Evolutionary conservation across 2,329 filamentous ascomycete species (phyloP), one percentile per base, ranked within the genome.

Genomic region (Stylonectria norvegica): DNA sequence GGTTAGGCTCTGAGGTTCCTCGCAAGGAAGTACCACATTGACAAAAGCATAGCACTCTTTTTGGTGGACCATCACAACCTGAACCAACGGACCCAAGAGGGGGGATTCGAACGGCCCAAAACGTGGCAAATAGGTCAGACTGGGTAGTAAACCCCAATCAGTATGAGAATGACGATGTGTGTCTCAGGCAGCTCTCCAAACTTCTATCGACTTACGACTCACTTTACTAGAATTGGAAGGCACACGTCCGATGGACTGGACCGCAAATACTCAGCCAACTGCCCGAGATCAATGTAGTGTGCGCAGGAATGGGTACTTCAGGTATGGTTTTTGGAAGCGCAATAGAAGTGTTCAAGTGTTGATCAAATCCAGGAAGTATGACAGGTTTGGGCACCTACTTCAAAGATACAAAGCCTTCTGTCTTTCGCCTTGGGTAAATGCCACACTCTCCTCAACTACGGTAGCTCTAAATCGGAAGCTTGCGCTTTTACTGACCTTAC

Each of bases 211-310:
- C 7, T 14, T 52, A 8, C 43, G 16, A 4, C 5, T 16, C 3
- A 4, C 2, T 10, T n/a, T n/a, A n/a, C n/a, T 1, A 73, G 70
- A 76, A 77, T 42, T 76, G 72, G 71, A 65, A 68, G 51, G 62
- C 77, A 2, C 78, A 81, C 47, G 58, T 75, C 9, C 69, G 68
- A 16, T 81, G 77, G 77, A 81, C 78, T 0, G 78, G 77, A 0
- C 73, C 76, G 0, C 78, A 81, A 46, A 77, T 81, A 12, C 62
- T 71, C 33, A 68, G 63, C 38, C 78, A 81, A 38, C 53, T 80
- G 1, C 77, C 77, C 1, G 66, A 77, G 32, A 77, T 80, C 43
- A 74, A 71, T 22, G 53, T 81, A 2, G 64, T 81, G 12, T 79
- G 75, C 43, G 69, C 73, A 2, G 73, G 73, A 2, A 73, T 81